Evolutionary conservation across 2,329 filamentous ascomycete species (phyloP).

Genomic region (Camillea tinctor): DNA sequence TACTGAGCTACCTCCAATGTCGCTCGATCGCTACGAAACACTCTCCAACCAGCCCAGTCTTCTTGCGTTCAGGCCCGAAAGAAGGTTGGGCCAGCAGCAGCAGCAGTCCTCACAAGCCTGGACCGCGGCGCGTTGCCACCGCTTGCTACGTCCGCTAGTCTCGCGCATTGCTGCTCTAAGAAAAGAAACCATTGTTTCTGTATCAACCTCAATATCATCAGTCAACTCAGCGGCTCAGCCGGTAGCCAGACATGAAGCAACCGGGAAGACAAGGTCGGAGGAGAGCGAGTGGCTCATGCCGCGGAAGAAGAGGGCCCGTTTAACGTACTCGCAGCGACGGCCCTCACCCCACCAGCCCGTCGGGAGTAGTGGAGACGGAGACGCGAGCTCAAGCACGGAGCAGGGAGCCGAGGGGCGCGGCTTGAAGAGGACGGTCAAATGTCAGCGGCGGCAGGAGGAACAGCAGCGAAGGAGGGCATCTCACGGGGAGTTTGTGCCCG

Average conservation of each 20-base stretch:
- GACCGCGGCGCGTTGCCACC: conserved; percentile 44
- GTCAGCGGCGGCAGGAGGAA: conserved; percentile 9
- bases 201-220: neutral
- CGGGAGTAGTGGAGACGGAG: neutral
- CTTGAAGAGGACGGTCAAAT: conserved; percentile 17
- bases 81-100: conserved; percentile 8
- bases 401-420: conserved; percentile 1
- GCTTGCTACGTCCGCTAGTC: conserved; percentile 41
- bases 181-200: conserved; percentile 29
- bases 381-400: neutral
- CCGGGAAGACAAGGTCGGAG: conserved; percentile 5
- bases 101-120: conserved; percentile 28
- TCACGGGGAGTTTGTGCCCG: conserved; percentile 25
- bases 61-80: conserved; percentile 15
- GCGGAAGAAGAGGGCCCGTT: conserved; percentile 31
- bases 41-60: conserved; percentile 19
- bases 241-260: neutral
- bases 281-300: conserved; percentile 25
- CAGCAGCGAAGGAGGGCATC: conserved; percentile 4
- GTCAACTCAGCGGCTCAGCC: conserved; percentile 1
- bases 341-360: neutral
- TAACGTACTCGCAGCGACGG: conserved; percentile 31
- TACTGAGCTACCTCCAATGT: conserved; percentile 14
- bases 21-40: conserved; percentile 14
- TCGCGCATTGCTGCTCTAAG: conserved; percentile 41